Evolutionary conservation across 305 asterid genomes (phyloP), one percentile per base, ranked within the genome.

Genomic region (Fraxinus latifolia): DNA sequence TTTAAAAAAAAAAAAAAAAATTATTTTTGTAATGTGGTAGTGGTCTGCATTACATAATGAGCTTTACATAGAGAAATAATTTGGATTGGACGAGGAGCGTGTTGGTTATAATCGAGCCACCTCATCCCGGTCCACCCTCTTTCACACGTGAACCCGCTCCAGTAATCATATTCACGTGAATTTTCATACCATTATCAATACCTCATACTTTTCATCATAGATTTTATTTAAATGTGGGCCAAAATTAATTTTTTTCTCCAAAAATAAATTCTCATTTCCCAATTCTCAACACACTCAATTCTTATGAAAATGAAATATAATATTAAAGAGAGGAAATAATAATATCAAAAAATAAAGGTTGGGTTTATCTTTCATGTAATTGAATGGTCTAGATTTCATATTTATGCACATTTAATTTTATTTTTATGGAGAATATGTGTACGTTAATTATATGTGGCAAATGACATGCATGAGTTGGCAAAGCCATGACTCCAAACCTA

Each of bases 91-190:
- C 34, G 77, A 60, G 88, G 86, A 86, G 88, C 88, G 88, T 80
- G 42, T 73, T 11, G 37, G 78, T 25, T 50, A 86, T 86, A 58
- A 86, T 83, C 81, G 44, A 21, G 34, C 74, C 83, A 79, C 37
- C 79, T 76, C 71, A 60, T 50, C 36, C 60, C 78, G 88, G 86
- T 67, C 86, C 88, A 27, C 39, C 47, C 53, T 72, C 74, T 33
- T 50, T 39, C 83, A n/a, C 88, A 79, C 85, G 85, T 82, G 83
- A 82, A 80, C 76, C 76, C 80, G 86, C 87, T 80, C 84, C 87
- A 23, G 72, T 9, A 82, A 77, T 80, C 85, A 76, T 79, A 79
- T 71, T 86, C 89, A 83, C 89, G 80, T 77, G 87, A 25, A 68
- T 60, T 73, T 72, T 21, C 82, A 31, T 80, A 62, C 53, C 71